These are phyloP conservation scores for Hygrocybe punicea DNA, from an alignment of 768 basidiomycete species.

Conservation along the genomic window DNA sequence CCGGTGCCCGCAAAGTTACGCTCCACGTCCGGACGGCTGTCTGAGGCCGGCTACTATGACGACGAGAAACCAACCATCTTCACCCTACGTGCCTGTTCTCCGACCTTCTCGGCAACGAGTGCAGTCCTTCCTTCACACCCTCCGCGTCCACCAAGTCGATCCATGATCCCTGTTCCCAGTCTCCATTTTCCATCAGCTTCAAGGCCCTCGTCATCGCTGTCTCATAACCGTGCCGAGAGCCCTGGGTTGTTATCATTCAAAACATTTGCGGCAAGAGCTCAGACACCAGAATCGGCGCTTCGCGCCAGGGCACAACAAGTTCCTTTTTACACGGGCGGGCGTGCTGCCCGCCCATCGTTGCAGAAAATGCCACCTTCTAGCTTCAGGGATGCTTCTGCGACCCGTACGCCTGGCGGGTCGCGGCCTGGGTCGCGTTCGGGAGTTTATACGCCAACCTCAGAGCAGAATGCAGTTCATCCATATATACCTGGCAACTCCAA, in stretches of 20 bases:
- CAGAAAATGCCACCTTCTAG: conserved; percentile 68
- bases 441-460: conserved; percentile 57
- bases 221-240: conserved; percentile 58
- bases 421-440: conserved; percentile 65
- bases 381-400: conserved; percentile 57
- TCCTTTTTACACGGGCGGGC: conserved; percentile 46
- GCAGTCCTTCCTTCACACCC: conserved; percentile 9
- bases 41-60: conserved; percentile 47
- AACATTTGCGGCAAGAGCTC: conserved; percentile 46
- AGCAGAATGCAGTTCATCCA: conserved; percentile 51
- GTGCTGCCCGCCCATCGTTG: conserved; percentile 35
- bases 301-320: conserved; percentile 60
- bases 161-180: conserved; percentile 78
- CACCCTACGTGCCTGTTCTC: conserved; percentile 61
- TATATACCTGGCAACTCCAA: conserved; percentile 63
- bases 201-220: conserved; percentile 69
- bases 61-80: conserved; percentile 38
- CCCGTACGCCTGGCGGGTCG: conserved; percentile 50
- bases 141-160: conserved; percentile 75
- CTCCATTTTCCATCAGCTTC: conserved; percentile 68
- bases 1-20: conserved; percentile 58
- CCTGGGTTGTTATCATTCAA: conserved; percentile 46
- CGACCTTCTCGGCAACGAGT: conserved; percentile 50
- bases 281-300: conserved; percentile 66
- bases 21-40: conserved; percentile 46